Base-by-base conservation (phyloP, 148 eudicot genomes). In the Chenopodium berlandieri region DNA sequence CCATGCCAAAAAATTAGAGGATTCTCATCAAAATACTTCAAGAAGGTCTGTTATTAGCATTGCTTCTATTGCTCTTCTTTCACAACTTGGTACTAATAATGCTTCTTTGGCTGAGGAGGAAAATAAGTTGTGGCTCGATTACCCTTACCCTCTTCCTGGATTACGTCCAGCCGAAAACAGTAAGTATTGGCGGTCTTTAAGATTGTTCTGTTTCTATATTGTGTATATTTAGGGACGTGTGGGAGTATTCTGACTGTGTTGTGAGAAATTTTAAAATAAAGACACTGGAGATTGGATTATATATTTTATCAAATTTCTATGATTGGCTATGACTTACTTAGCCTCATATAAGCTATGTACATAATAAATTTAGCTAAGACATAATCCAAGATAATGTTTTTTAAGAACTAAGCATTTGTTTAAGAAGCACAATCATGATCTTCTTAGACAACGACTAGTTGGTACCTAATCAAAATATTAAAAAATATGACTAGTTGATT, bases 41-140 rank as follows among this genome's bases (percentile, higher is more conserved):
- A 94, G 97, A 87, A 91, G 98, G 83, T 50, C 88, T 65, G 84
- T 90, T 31, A 5, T 93, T 65, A 87, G 95, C 71, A 78, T 93
- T 60, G 89, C 89, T 58, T 89, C 97, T 4, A 64, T 87, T 54
- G 88, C 93, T 63, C n/a, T 91, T 1, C 50, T 88, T 86, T 86
- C 87, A 12, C 88, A 81, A 62, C 34, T 81, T 46, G 71, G 82
- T 63, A 82, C 65, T 46, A 86, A 73, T 50, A 86, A 73, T 50
- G 19, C 77, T 16, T 84, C 91, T 50, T 50, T 87, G 16, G 98
- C 98, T 0, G 88, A 86, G 14, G 91, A 84, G 46, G 50, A 80
- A 34, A 90, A 91, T 76, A 87, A 91, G 9, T 80, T 75, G 30
- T 94, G 93, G 93, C 56, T 87, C 46, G 64, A 75, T 19, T 88